Evolutionary conservation across 495 filamentous ascomycete genomes (phyloP), one percentile per base, ranked within the genome.

Genomic region (Pseudoneurospora amorphoporcata): DNA sequence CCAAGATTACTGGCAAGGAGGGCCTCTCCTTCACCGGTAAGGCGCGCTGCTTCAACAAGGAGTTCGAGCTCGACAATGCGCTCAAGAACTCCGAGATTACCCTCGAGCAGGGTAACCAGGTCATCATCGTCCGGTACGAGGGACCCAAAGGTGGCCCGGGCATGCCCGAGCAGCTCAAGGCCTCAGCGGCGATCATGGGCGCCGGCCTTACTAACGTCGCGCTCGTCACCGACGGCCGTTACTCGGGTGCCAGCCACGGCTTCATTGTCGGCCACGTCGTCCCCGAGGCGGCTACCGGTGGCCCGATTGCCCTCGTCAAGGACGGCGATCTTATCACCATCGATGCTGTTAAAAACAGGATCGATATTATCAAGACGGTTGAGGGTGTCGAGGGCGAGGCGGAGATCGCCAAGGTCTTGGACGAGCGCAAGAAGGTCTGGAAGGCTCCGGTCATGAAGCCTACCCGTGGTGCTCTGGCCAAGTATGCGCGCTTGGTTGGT

Each of bases 1-100:
- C 95, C 73, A 99, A 99, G 84, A 99, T 99, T 80, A 99, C 95
- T 0, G 95, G 95, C 23, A 98, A 97, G 80, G 95, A 99, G 81
- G 95, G 95, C 6, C 84, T 90, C 16, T 81, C 81, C 8, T 99
- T 99, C 82, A 90, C 87, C 0, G 95, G 95, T 68, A 89, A 89
- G 71, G 95, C 92, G 17, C 85, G 88, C 23, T 93, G 97, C n/a
- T 99, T 97, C 81, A 84, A 99, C 81, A 97, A 97, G 80, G 95
- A 98, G 77, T 82, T 87, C 70, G 85, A 88, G 73, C 90, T 99
- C 43, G 89, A 95, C 80, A 83, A 85, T 8, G 95, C 94, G 3
- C 84, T 99, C 16, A 87, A 87, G 43, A 85, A 85, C 47, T 91
- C 92, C 39, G 77, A 87, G 70, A 92, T 93, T 41, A 88, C 86